Conservation (phyloP, 495 filamentous ascomycete genomes). For the Talaromyces borbonicus region DNA sequence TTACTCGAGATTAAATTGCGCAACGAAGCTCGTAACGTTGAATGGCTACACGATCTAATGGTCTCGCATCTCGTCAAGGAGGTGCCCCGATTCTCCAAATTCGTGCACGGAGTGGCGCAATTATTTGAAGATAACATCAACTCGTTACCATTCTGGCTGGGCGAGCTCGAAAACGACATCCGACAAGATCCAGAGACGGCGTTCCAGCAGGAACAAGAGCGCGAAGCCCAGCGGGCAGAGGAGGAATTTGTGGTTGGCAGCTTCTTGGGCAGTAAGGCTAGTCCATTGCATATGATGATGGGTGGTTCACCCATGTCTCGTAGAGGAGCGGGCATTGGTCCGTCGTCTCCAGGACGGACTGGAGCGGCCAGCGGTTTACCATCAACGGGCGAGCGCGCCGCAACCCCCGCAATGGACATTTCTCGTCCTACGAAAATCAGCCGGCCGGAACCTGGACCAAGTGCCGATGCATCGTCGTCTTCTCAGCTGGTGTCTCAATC, state of each 20-base stretch:
- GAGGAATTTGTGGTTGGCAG: slow-evolving; percentile 85
- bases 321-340: background rate
- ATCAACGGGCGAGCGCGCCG: background rate
- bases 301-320: slow-evolving; percentile 49
- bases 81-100: slow-evolving; percentile 87
- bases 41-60: slow-evolving; percentile 87
- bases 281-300: slow-evolving; percentile 31
- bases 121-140: slow-evolving; percentile 96
- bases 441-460: slow-evolving; percentile 10
- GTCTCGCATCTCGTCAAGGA: slow-evolving; percentile 84
- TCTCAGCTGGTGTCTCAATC: slow-evolving; percentile 6
- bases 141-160: slow-evolving; percentile 90
- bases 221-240: slow-evolving; percentile 65
- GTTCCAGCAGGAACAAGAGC: slow-evolving; percentile 83
- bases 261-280: slow-evolving; percentile 48
- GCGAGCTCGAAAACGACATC: slow-evolving; percentile 84
- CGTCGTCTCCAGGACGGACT: background rate
- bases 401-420: background rate
- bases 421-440: background rate
- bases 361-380: background rate
- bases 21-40: slow-evolving; percentile 60
- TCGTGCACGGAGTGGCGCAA: slow-evolving; percentile 83
- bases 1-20: slow-evolving; percentile 88
- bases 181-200: slow-evolving; percentile 82
- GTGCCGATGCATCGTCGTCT: slow-evolving; percentile 13